Conservation (phyloP, 139 green algal genomes). For the Mesotaenium endlicherianum region DNA sequence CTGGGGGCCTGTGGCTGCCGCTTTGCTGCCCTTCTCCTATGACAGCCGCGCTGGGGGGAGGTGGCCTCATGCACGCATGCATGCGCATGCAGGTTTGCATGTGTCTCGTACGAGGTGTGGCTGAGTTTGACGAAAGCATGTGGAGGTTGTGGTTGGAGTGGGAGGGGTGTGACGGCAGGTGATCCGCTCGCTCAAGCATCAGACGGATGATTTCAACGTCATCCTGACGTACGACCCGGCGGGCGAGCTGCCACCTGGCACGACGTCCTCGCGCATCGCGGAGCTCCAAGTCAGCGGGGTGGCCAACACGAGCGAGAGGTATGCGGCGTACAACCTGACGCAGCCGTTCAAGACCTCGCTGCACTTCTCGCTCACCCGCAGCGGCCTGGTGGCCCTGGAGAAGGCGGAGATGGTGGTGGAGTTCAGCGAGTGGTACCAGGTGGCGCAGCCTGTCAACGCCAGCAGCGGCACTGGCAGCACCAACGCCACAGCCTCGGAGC, state of each 20-base stretch:
- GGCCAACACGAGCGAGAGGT: no score
- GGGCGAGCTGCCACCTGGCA: not conserved
- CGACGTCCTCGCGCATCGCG: not conserved
- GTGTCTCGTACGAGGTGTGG: no score
- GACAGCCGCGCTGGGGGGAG: no score
- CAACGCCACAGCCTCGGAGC: not conserved
- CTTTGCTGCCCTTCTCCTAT: no score
- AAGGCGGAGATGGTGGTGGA: slow-evolving; percentile 47
- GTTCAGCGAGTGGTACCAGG: slow-evolving; percentile 36
- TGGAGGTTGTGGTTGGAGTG: no score
- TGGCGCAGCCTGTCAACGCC: slow-evolving; percentile 13
- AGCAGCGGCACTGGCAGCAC: slow-evolving; percentile 8
- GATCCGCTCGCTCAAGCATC: slow-evolving; percentile 25
- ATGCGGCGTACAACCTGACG: slow-evolving; percentile 42
- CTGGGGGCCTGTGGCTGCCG: no score
- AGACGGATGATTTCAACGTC: slow-evolving; percentile 19
- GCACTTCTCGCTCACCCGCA: slow-evolving; percentile 44
- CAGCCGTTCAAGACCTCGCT: slow-evolving; percentile 31
- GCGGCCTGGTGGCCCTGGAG: slow-evolving; percentile 27
- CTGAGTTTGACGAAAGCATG: no score
- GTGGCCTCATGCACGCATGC: no score
- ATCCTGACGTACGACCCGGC: slow-evolving; percentile 14
- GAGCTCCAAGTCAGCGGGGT: not conserved
- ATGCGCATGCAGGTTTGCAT: no score
- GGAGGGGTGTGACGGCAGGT: no score